phyloP scores from a whole-genome alignment of 108 stramenopile species.

The Pseudonitzschia delicatissima region DNA sequence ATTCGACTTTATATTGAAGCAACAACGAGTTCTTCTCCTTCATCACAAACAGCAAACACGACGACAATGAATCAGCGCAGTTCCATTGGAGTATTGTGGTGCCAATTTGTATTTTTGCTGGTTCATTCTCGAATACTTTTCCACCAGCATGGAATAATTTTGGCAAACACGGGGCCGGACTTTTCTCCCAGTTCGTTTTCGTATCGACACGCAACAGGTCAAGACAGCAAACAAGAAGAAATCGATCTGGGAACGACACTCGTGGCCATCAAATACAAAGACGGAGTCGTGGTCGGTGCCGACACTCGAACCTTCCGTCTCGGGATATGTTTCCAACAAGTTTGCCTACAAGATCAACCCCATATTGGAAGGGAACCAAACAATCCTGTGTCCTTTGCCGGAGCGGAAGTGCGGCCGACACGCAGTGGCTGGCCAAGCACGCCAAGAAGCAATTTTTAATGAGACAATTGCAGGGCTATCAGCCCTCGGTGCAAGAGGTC shows the following conservation, averaged over 20 bases:
- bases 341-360: slow-evolving; percentile 64
- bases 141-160: too few relatives aligned
- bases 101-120: too few relatives aligned
- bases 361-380: slow-evolving; percentile 17
- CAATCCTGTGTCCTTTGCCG: slow-evolving; percentile 70
- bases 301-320: slow-evolving; percentile 74
- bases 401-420: slow-evolving; percentile 86
- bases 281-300: slow-evolving; percentile 69
- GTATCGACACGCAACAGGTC: not conserved
- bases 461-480: slow-evolving; percentile 28
- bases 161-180: too few relatives aligned
- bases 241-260: slow-evolving; percentile 79
- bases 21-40: too few relatives aligned
- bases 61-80: too few relatives aligned
- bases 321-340: slow-evolving; percentile 71
- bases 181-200: slow-evolving; percentile 12
- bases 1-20: too few relatives aligned
- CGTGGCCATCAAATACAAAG: slow-evolving; percentile 62
- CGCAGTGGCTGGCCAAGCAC: slow-evolving; percentile 57
- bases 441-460: slow-evolving; percentile 42
- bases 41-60: too few relatives aligned
- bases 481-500: slow-evolving; percentile 53
- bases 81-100: too few relatives aligned
- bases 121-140: too few relatives aligned
- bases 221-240: slow-evolving; percentile 24